A percentile compares a stretch with the other conserved stretches of the same genome.
Evolutionary conservation across 176 grass and related monocot species (phyloP).

Genomic region (Stipa capillata): DNA sequence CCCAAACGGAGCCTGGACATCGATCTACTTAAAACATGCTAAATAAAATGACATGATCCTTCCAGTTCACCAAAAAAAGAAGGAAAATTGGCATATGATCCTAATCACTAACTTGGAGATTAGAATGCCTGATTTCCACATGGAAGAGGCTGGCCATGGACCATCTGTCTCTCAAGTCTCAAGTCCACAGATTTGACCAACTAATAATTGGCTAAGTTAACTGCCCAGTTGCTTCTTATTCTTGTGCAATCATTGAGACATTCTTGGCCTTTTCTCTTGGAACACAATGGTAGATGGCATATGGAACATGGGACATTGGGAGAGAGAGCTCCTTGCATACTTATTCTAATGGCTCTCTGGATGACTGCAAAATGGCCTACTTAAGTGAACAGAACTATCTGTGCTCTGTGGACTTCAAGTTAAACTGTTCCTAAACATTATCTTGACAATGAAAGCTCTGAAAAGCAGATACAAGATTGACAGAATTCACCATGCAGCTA

Average conservation of each 20-base stretch:
- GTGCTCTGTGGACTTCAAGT: background rate
- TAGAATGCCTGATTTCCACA: constrained; percentile 7
- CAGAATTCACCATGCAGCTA: background rate
- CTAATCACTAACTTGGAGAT: background rate
- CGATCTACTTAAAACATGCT: no score
- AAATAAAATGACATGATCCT: background rate
- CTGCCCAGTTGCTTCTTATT: background rate
- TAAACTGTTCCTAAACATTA: background rate
- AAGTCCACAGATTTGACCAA: constrained; percentile 12
- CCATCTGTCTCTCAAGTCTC: constrained; percentile 22
- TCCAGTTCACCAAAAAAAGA: background rate
- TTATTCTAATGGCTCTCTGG: background rate
- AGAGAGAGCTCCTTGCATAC: background rate
- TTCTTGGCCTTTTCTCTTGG: constrained; percentile 20
- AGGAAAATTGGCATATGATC: background rate
- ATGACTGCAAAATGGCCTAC: background rate
- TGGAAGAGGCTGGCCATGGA: constrained; percentile 31
- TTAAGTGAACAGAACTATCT: background rate
- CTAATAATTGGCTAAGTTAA: background rate
- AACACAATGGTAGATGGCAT: constrained; percentile 9
- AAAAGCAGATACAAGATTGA: background rate
- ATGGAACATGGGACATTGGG: constrained; percentile 9
- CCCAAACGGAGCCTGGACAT: background rate
- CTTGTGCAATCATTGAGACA: background rate
- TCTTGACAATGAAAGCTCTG: background rate